A percentile compares a stretch with the other conserved stretches of the same genome.
phyloP scores from a whole-genome alignment of 352 stramenopile species.

The Globisporangium camurandrum region DNA sequence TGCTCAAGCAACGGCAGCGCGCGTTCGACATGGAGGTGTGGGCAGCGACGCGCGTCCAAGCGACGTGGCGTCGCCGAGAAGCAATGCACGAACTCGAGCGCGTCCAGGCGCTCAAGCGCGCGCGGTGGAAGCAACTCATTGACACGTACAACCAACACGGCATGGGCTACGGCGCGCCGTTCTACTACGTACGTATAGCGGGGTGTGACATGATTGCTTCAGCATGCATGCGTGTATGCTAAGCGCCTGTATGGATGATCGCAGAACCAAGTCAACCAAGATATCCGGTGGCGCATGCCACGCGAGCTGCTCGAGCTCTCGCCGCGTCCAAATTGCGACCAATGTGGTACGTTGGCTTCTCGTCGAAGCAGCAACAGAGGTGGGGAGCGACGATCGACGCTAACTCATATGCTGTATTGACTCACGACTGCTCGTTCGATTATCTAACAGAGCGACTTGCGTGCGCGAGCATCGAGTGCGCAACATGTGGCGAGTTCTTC shows the following conservation, averaged over 20 bases:
- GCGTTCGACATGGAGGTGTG: constrained; percentile 57
- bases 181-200: constrained; percentile 80
- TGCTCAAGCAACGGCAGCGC: constrained; percentile 31
- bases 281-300: constrained; percentile 89
- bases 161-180: constrained; percentile 65
- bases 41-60: constrained; percentile 64
- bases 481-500: constrained; percentile 88
- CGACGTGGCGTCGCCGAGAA: constrained; percentile 43
- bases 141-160: constrained; percentile 75
- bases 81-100: constrained; percentile 25
- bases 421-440: too few relatives aligned
- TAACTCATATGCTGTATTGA: neutral
- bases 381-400: neutral
- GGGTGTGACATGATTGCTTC: neutral
- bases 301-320: constrained; percentile 81
- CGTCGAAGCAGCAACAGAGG: too few relatives aligned
- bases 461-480: constrained; percentile 78
- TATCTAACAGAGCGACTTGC: constrained; percentile 24
- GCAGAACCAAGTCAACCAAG: constrained; percentile 86
- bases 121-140: constrained; percentile 90
- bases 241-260: constrained; percentile 15
- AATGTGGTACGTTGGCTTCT: constrained; percentile 63
- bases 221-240: neutral
- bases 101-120: constrained; percentile 30
- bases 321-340: constrained; percentile 66